These are phyloP conservation scores for Cucumis cinereus DNA, from an alignment of 306 rosid species.

Conservation along the genomic window DNA sequence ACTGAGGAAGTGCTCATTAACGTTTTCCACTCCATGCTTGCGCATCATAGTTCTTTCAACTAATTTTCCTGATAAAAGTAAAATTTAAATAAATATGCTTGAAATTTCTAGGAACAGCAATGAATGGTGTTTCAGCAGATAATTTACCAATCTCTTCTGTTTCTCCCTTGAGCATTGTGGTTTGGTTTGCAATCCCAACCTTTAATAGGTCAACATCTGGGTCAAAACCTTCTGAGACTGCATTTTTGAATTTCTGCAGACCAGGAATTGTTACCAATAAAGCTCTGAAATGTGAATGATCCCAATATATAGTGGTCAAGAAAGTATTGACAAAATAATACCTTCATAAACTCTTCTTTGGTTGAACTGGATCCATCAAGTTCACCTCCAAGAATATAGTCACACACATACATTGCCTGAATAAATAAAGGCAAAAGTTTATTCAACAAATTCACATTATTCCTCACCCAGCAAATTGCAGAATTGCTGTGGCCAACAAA, in stretches of 20 bases:
- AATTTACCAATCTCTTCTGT: slow-evolving; percentile 87
- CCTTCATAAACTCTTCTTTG: slow-evolving; percentile 70
- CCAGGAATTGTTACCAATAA: neutral
- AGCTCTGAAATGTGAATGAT: slow-evolving; percentile 4
- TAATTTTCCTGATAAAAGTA: slow-evolving; percentile 50
- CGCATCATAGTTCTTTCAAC: slow-evolving; percentile 80
- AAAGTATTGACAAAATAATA: slow-evolving; percentile 10
- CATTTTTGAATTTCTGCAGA: slow-evolving; percentile 78
- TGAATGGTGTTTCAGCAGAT: slow-evolving; percentile 2
- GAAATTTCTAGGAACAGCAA: neutral
- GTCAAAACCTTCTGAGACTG: slow-evolving; percentile 74
- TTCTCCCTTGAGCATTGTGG: slow-evolving; percentile 99
- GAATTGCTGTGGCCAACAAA: neutral
- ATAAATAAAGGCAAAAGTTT: slow-evolving; percentile 7
- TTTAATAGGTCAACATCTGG: slow-evolving; percentile 64
- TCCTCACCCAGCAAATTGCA: neutral
- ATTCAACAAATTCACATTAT: neutral
- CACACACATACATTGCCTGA: slow-evolving; percentile 88
- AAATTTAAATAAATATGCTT: neutral
- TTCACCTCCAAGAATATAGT: slow-evolving; percentile 80
- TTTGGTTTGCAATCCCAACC: slow-evolving; percentile 89
- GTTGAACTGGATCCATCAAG: slow-evolving; percentile 90
- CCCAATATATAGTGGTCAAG: neutral
- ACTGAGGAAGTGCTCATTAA: slow-evolving; percentile 74
- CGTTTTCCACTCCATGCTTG: slow-evolving; percentile 64